phyloP scores from a whole-genome alignment of 345 rosid species.

The Geranium brycei region DNA sequence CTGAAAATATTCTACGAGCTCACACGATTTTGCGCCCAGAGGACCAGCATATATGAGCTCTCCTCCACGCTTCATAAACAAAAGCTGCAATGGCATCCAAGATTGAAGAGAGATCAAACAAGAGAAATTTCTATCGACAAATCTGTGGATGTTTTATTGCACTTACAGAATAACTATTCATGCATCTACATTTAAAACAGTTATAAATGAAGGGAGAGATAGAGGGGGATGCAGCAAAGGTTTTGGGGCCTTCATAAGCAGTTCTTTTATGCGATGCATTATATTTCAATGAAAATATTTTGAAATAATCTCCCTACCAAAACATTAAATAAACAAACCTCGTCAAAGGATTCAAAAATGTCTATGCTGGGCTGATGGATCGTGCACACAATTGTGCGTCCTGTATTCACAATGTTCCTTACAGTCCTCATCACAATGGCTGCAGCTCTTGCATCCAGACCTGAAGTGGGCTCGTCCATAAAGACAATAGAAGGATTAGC shows the following conservation, averaged over 20 bases:
- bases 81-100: constrained; percentile 45
- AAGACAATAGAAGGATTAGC: constrained; percentile 95
- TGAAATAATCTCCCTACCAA: background rate
- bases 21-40: constrained; percentile 70
- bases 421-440: constrained; percentile 99
- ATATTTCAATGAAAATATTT: no score
- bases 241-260: no score
- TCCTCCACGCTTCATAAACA: constrained; percentile 98
- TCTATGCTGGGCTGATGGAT: constrained; percentile 98
- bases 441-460: constrained; percentile 94
- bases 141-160: no score
- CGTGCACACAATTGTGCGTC: constrained; percentile 93
- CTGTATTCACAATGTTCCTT: constrained; percentile 89
- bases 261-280: background rate
- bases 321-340: constrained; percentile 35
- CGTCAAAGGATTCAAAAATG: constrained; percentile 95
- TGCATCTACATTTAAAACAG: no score
- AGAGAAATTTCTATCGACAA: background rate
- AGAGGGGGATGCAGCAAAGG: no score
- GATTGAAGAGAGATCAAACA: constrained; percentile 1
- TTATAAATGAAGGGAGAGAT: no score
- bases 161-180: no score
- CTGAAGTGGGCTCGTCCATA: constrained; percentile 99
- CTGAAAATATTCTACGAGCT: constrained; percentile 78
- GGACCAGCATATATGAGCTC: constrained; percentile 96